Evolutionary conservation across 371 early-diverging fungal species (phyloP), one percentile per base, ranked within the genome.

Genomic region (Cokeromyces recurvatus): DNA sequence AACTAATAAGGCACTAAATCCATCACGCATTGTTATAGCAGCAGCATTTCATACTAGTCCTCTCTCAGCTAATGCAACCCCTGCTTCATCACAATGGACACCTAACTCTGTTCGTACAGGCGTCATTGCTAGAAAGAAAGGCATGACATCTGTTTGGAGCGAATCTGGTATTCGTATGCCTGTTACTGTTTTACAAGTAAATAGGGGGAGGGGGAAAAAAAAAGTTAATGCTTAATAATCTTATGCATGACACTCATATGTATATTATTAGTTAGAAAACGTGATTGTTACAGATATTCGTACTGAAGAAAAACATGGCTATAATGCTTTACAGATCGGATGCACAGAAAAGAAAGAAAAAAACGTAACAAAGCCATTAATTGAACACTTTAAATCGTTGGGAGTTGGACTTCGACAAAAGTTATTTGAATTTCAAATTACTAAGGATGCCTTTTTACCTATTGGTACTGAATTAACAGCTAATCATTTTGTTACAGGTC

Each of bases 131-230:
- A 67, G 78, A 43, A 97, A 97, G 74, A 79, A 82, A 66, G 98
- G 98, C 21, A 97, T 97, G 97, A 87, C 91, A 21, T 81, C 85
- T 23, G 69, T 94, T 54, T 97, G 94, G 93, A 91, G 92, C 64
- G 93, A 94, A 48, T 87, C 87, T 78, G 98, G 97, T 34, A 78
- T 78, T 17, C 81, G 89, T 61, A 78, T 91, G 32, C 95, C 97
- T 29, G 89, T 92, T n/a, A 97, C 98, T 4, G 79, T 97, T 17
- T 73, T 97, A 36, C 85, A 95, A 80, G 90, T 91, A 75, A 27
- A 23, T 36, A 32, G 9, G n/a, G n/a, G n/a, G n/a, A n/a, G n/a
- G n/a, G n/a, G n/a, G n/a, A n/a, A n/a, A n/a, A n/a, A n/a, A n/a
- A n/a, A n/a, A n/a, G n/a, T n/a, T n/a, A n/a, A n/a, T n/a, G n/a